phyloP scores from a whole-genome alignment of 2,329 filamentous ascomycete species.

The Colletotrichum sp. region DNA sequence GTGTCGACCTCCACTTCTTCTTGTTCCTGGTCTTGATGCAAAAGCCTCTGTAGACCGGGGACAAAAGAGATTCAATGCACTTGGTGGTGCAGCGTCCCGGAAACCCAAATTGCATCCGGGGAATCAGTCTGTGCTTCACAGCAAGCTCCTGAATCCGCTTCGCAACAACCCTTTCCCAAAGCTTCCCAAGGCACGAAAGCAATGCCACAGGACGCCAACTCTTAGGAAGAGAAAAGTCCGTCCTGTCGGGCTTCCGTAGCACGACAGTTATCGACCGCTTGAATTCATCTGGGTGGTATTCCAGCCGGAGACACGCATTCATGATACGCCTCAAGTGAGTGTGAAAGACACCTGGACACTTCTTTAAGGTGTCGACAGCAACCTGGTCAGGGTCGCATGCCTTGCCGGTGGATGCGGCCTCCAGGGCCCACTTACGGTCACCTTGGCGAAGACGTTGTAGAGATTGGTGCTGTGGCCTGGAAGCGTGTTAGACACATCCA shows the following conservation, averaged over 20 bases:
- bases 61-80: not conserved
- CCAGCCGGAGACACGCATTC: not conserved
- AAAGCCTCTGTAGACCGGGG: not conserved
- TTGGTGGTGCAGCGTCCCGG: not conserved
- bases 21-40: not conserved
- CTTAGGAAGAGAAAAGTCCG: not conserved
- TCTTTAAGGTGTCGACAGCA: not conserved
- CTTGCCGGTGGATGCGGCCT: not conserved
- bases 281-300: not conserved
- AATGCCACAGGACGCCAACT: not conserved
- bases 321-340: not conserved
- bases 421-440: not conserved
- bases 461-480: rapidly evolving
- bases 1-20: not conserved
- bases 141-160: not conserved
- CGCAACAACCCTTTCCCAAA: not conserved
- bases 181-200: not conserved
- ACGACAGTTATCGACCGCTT: not conserved
- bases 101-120: not conserved
- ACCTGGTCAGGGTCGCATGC: not conserved
- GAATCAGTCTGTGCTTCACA: not conserved
- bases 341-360: not conserved
- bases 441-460: not conserved
- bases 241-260: not conserved
- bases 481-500: not conserved